phyloP scores from a whole-genome alignment of 1,284 basidiomycete species.

The Tylopilus sp. region DNA sequence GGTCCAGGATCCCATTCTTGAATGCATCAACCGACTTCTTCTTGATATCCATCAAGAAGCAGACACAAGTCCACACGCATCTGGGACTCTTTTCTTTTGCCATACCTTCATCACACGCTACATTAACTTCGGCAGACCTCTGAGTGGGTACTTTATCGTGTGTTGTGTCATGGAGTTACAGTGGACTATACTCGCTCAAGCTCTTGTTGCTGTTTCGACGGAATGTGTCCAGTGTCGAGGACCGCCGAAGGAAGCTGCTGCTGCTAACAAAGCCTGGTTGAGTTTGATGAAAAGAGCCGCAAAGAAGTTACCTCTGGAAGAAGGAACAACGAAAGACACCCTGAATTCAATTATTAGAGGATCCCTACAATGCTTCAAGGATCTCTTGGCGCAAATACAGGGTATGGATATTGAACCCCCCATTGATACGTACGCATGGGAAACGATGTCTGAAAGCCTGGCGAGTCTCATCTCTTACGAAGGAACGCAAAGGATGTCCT shows the following conservation, averaged over 20 bases:
- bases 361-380: constrained; percentile 69
- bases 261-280: constrained; percentile 78
- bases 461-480: constrained; percentile 34
- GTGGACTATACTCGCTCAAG: constrained; percentile 80
- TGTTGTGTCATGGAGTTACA: constrained; percentile 83
- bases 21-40: constrained; percentile 65
- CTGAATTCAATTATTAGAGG: constrained; percentile 52
- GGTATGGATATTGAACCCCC: constrained; percentile 76
- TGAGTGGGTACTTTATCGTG: constrained; percentile 84
- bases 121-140: constrained; percentile 66
- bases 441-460: constrained; percentile 82
- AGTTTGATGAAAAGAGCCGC: constrained; percentile 55
- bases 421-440: constrained; percentile 81
- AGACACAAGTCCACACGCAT: constrained; percentile 32
- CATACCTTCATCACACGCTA: constrained; percentile 78
- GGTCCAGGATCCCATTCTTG: constrained; percentile 58
- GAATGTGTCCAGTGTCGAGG: constrained; percentile 31
- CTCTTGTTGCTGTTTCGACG: constrained; percentile 46
- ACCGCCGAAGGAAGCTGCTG: constrained; percentile 63
- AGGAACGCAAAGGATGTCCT: neutral
- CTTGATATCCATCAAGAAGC: constrained; percentile 57
- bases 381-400: constrained; percentile 70
- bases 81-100: constrained; percentile 47
- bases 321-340: constrained; percentile 40
- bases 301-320: constrained; percentile 32